phyloP scores from a whole-genome alignment of 495 filamentous ascomycete genomes.

The Annulohypoxylon nitens region DNA sequence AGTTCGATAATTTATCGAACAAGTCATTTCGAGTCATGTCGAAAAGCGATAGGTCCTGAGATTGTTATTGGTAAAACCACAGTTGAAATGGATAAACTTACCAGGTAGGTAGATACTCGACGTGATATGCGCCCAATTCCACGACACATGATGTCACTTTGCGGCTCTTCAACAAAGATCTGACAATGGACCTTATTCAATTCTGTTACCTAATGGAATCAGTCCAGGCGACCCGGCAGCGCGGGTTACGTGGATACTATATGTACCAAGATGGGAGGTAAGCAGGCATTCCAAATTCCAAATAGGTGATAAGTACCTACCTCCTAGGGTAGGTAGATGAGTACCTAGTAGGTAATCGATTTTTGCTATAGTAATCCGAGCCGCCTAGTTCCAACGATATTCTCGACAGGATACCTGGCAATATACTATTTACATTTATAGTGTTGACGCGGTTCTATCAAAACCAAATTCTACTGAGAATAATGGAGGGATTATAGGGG shows the following conservation, averaged over 20 bases:
- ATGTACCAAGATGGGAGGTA: not conserved
- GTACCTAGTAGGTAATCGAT: not conserved
- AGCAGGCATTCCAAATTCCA: constrained; percentile 1
- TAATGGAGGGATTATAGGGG: not conserved
- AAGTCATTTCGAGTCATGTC: not conserved
- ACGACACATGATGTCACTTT: constrained; percentile 25
- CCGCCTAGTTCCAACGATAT: not conserved
- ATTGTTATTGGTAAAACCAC: not conserved
- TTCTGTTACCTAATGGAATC: constrained; percentile 16
- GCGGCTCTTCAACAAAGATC: constrained; percentile 23
- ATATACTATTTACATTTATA: not conserved
- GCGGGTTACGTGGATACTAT: not conserved
- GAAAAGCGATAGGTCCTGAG: not conserved
- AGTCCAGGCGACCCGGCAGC: not conserved
- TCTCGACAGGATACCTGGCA: not conserved
- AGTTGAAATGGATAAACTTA: not conserved
- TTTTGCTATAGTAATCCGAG: not conserved
- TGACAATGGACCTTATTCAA: not conserved
- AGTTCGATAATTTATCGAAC: not conserved
- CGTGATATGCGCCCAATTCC: not conserved
- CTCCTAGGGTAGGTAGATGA: not conserved
- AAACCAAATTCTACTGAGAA: not conserved
- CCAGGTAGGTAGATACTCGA: not conserved
- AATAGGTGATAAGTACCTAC: not conserved
- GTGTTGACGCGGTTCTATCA: not conserved